Evolutionary conservation across 2,329 filamentous ascomycete species (phyloP), one percentile per base, ranked within the genome.

Genomic region (Mycocentrospora acerina): DNA sequence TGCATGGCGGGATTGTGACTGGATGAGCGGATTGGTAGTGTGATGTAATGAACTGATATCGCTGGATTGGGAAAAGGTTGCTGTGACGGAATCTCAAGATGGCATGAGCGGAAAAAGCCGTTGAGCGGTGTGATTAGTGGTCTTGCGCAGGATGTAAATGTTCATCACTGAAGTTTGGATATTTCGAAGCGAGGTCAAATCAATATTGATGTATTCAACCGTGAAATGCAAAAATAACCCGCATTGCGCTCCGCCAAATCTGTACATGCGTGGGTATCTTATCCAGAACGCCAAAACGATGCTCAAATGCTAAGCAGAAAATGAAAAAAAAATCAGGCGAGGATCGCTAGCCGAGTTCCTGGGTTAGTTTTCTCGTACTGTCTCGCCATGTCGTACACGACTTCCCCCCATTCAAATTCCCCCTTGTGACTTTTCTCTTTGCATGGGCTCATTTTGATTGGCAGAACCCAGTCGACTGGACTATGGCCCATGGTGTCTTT

Each of bases 401-500:
- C 71, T 4, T 76, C 76, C 0, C 86, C 86, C 55, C 87, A 72
- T 11, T 77, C 74, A 60, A 86, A 94, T 40, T 87, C 80, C 55
- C 86, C 83, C 45, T 79, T 75, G 42, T 74, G 73, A 50, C 74
- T 77, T 31, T 81, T 81, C 54, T 90, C 86, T 36, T 79, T 77
- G 63, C 86, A 91, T 0, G 91, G 91, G 4, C 86, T 89, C 42
- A 79, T 76, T 40, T 75, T 80, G 24, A 95, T 64, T 0, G 91
- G 91, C 1, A 95, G 68, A 10, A 95, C 59, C 90, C 90, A 97
- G 43, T 95, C 86, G 11, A 84, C 44, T 2, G 82, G 48, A 14
- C 70, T 79, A 31, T 77, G 69, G 0, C 91, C 91, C 83, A 98
- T 89, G 16, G 96, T 80, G 11, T 84, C 78, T 48, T 81, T 80